Evolutionary conservation across 257 asterid genomes (phyloP).

Genomic region (Penstemon newberryi): DNA sequence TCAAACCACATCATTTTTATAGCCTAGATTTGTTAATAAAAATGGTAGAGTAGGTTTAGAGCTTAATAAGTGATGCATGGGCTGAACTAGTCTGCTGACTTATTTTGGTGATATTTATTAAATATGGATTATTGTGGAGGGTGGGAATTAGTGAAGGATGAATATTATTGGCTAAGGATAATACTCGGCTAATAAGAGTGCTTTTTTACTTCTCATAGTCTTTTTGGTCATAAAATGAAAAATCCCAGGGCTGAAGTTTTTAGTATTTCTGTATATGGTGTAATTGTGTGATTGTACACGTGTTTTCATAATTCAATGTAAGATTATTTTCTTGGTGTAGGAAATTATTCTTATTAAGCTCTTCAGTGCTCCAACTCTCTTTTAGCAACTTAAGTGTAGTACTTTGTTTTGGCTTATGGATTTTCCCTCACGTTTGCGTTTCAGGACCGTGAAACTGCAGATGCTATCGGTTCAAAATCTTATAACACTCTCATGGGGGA

Average conservation of each 20-base stretch:
- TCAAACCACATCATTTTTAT: too few species aligned
- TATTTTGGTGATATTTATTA: not conserved
- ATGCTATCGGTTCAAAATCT: slow-evolving; percentile 85
- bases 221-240: slow-evolving; percentile 20
- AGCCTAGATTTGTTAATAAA: not conserved
- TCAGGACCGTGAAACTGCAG: slow-evolving; percentile 77
- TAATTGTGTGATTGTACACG: slow-evolving; percentile 8
- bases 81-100: too few species aligned
- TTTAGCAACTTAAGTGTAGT: not conserved
- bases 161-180: slow-evolving; percentile 9
- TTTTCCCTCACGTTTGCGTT: slow-evolving; percentile 28
- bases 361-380: slow-evolving; percentile 2
- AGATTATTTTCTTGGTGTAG: slow-evolving; percentile 17
- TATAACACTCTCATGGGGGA: slow-evolving; percentile 88
- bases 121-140: not conserved
- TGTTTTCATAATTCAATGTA: slow-evolving; percentile 7
- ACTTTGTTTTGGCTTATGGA: slow-evolving; percentile 21
- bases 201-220: not conserved
- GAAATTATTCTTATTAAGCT: slow-evolving; percentile 7
- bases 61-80: not conserved
- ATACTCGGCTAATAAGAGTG: slow-evolving; percentile 10
- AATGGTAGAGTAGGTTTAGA: not conserved
- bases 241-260: slow-evolving; percentile 1
- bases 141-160: slow-evolving; percentile 2
- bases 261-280: slow-evolving; percentile 14